Evolutionary conservation across 192 early-diverging fungal species (phyloP), one percentile per base, ranked within the genome.

Genomic region (Mortierella antarctica): DNA sequence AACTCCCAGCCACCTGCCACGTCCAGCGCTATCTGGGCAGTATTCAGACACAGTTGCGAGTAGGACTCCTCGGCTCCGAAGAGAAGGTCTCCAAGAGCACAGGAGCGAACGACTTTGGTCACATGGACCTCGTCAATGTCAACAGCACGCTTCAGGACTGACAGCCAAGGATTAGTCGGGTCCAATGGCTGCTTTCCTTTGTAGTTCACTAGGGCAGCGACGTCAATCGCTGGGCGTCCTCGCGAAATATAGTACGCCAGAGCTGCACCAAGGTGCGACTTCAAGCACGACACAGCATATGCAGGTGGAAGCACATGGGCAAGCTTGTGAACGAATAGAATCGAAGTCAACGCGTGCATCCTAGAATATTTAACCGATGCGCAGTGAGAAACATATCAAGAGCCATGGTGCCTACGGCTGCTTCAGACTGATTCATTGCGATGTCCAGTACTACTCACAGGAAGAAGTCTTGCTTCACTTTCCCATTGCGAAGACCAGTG

Each of bases 331-430:
- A 89, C 23, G 54, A 89, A 89, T 46, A 86, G 80, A 10, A 78
- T 62, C n/a, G 88, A 86, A 2, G 90, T 90, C 59, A 90, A 54
- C 47, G 79, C 74, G 70, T 91, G 90, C 76, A 85, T 83, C 42
- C 74, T 77, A 56, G 4, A 51, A 50, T 58, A 58, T 13, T 31
- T 31, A 31, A 31, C 3, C 31, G 3, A 3, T 31, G 31, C 31
- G 3, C 31, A 31, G 31, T 31, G 31, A 31, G 31, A 31, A 31
- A 31, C 31, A 31, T 31, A 31, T 31, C 31, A 31, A 31, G 31
- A 31, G 31, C 31, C 31, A 31, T 31, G 31, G 31, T 31, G 31
- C 1, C 31, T 31, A 31, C 31, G 31, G 1, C 31, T 31, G 31
- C 31, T 31, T 3, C 31, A 31, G 31, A 31, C 31, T 31, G 31